Evolutionary conservation across 169 alveolate species (phyloP).

Genomic region (Perkinsus chesapeaki): DNA sequence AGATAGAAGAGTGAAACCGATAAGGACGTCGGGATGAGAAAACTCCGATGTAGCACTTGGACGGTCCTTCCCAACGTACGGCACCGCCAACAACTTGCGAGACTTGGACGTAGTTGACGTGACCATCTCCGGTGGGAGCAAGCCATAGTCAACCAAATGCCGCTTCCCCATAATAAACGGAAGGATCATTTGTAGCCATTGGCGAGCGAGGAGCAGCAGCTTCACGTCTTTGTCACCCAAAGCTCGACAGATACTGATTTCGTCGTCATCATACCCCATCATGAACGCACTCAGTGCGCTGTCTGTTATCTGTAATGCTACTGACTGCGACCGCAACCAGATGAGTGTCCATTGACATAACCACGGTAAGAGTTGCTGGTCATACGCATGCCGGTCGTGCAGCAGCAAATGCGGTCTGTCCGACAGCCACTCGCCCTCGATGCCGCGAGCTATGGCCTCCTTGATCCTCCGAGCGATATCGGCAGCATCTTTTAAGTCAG

Average conservation of each 20-base stretch:
- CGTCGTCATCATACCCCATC: background rate
- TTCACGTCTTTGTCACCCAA: slow-evolving; percentile 5
- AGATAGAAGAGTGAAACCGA: slow-evolving; percentile 69
- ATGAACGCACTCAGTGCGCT: background rate
- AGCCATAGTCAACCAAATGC: slow-evolving; percentile 43
- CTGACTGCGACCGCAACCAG: slow-evolving; percentile 16
- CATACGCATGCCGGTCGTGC: slow-evolving; percentile 46
- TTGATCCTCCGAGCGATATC: slow-evolving; percentile 14
- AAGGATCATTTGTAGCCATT: slow-evolving; percentile 70
- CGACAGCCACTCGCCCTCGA: slow-evolving; percentile 45
- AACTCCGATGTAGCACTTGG: slow-evolving; percentile 80
- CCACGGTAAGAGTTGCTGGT: slow-evolving; percentile 41
- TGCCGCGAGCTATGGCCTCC: slow-evolving; percentile 35
- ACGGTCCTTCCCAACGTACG: slow-evolving; percentile 84
- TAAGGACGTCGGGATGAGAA: slow-evolving; percentile 82
- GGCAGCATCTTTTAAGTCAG: slow-evolving; percentile 24
- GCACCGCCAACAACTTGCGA: slow-evolving; percentile 78
- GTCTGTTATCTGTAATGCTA: background rate
- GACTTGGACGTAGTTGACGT: slow-evolving; percentile 40
- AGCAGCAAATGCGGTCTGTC: slow-evolving; percentile 62
- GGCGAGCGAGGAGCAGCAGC: slow-evolving; percentile 46
- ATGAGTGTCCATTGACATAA: slow-evolving; percentile 49
- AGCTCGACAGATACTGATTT: background rate
- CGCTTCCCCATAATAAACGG: slow-evolving; percentile 71
- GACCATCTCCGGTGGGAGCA: slow-evolving; percentile 39